Base-by-base conservation (phyloP, 805 yeast genomes). In the Pichia membranifaciens region DNA sequence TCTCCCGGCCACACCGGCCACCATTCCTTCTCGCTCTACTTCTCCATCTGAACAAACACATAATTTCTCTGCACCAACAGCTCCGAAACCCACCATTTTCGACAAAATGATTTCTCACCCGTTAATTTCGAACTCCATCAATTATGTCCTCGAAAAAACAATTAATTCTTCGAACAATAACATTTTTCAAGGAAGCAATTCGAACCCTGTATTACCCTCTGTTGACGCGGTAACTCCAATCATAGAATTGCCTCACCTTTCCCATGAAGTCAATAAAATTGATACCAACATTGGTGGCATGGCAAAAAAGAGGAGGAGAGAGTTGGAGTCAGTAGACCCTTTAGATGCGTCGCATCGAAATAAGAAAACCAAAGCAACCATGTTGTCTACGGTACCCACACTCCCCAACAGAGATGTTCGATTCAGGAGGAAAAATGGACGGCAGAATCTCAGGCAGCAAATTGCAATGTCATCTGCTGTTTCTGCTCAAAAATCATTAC, bases 71-170 rank as follows among this genome's bases (percentile, higher is more conserved):
- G 6, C 17, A 23, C 15, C 31, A 17, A 17, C 6, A 2, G 8
- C 20, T 5, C 20, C 35, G 8, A 46, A 44, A 12, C 31, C 54
- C 1, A 59, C 68, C 2, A 59, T 67, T n/a, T 51, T 67, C 22
- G 67, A 65, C 45, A 67, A 65, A 49, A 65, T 67, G 31, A 62
- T 68, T 3, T 58, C 69, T 0, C 66, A 66, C 50, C 71, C 71
- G 2, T 44, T 67, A 6, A 67, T 67, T 1, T 63, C 70, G 5
- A 59, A 58, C 39, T 65, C 70, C 0, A 65, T 67, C 48, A 64
- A 57, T 41, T 66, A 64, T 45, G 66, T 67, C 58, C 52, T 67
- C 35, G 70, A 67, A 49, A 65, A 60, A 41, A 67, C 67, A 1
- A 63, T 65, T 16, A 52, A 56, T 35, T 54, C 60, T 5, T 62